Percentiles rank a stretch among this genome's conserved stretches.
phyloP scores from a whole-genome alignment of 2,329 filamentous ascomycete species.

The Trichoderma citrinoviride region DNA sequence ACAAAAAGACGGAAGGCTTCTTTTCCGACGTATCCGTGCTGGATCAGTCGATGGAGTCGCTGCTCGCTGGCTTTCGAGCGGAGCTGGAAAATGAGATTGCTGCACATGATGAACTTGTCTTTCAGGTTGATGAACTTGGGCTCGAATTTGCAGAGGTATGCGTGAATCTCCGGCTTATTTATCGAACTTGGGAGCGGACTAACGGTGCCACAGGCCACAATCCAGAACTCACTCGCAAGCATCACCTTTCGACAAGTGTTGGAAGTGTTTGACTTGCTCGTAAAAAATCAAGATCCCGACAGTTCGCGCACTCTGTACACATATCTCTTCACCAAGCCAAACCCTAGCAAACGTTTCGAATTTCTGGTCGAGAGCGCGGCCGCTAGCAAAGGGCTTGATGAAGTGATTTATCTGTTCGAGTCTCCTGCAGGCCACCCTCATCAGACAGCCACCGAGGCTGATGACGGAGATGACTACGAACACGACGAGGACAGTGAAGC shows the following conservation, averaged over 20 bases:
- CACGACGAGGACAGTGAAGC: background rate
- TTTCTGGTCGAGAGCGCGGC: constrained; percentile 43
- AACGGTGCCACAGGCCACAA: constrained; percentile 36
- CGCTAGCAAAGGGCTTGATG: constrained; percentile 41
- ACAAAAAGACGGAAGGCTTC: constrained; percentile 39
- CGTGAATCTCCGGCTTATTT: background rate
- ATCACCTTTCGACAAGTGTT: constrained; percentile 43
- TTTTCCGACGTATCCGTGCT: constrained; percentile 44
- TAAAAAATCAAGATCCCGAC: constrained; percentile 45
- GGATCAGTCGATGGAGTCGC: constrained; percentile 43
- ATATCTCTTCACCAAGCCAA: constrained; percentile 43
- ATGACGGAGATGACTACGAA: constrained; percentile 25
- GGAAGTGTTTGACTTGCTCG: constrained; percentile 43
- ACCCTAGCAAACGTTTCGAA: constrained; percentile 39
- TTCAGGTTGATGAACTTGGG: constrained; percentile 52
- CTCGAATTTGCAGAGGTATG: constrained; percentile 53
- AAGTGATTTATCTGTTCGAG: constrained; percentile 41
- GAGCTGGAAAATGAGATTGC: constrained; percentile 47
- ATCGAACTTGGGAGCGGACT: constrained; percentile 16
- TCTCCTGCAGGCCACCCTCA: constrained; percentile 24
- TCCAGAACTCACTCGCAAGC: constrained; percentile 35
- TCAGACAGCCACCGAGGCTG: background rate
- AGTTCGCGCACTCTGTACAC: constrained; percentile 41
- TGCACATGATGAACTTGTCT: constrained; percentile 48
- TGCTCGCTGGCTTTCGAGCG: constrained; percentile 45